Percentiles rank a stretch among this genome's conserved stretches.
Evolutionary conservation across 179 eudicot species (phyloP).

Genomic region (Amaranthus tricolor): DNA sequence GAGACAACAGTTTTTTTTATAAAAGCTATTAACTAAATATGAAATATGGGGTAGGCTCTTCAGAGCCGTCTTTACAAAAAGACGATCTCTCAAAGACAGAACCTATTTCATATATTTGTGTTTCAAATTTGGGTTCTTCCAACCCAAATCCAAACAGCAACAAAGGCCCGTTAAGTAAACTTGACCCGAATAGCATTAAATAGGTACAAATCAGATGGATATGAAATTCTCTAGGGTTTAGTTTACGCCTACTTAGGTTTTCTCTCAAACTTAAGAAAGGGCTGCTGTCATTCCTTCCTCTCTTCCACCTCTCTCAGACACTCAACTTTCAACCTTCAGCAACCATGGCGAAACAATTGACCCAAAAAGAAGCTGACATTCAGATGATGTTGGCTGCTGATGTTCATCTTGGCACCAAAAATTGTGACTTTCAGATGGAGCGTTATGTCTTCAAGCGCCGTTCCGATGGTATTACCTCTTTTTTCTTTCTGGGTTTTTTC

Average conservation of each 20-base stretch:
- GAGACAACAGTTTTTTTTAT: no score
- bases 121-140: no score
- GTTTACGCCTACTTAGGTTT: not conserved
- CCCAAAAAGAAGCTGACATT: conserved; percentile 61
- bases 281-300: not conserved
- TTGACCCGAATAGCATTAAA: not conserved
- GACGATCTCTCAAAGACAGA: no score
- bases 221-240: conserved; percentile 15
- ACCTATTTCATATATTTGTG: no score
- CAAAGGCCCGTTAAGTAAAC: not conserved
- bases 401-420: conserved; percentile 84
- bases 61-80: no score
- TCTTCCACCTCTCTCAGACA: no score
- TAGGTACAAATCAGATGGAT: not conserved
- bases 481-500: not conserved
- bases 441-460: conserved; percentile 83
- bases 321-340: not conserved
- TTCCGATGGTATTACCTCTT: conserved; percentile 52
- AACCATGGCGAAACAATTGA: conserved; percentile 17
- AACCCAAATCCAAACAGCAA: no score
- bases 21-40: no score
- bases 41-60: no score
- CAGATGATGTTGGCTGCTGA: conserved; percentile 78
- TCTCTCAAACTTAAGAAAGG: not conserved
- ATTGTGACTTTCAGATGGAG: conserved; percentile 82